Evolutionary conservation across 306 rosid species (phyloP).

Genomic region (Lagenaria siceraria): DNA sequence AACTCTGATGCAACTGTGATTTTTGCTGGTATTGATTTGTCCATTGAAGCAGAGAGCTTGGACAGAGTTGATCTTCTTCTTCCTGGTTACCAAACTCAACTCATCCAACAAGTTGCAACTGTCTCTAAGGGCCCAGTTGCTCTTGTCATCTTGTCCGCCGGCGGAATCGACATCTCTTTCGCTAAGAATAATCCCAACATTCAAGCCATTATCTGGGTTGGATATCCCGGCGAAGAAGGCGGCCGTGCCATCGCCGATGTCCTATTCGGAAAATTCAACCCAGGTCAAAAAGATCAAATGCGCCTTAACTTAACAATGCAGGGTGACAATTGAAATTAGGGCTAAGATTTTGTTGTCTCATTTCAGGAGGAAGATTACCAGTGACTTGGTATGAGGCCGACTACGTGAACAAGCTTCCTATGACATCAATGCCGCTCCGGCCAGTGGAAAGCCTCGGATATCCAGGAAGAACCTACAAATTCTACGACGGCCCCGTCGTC

Average conservation of each 20-base stretch:
- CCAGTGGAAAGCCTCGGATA: slow-evolving; percentile 17
- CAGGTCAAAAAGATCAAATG: slow-evolving; percentile 3
- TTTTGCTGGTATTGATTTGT: slow-evolving; percentile 56
- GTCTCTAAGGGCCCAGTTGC: slow-evolving; percentile 45
- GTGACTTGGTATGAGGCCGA: slow-evolving; percentile 19
- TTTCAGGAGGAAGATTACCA: slow-evolving; percentile 28
- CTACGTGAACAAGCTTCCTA: slow-evolving; percentile 14
- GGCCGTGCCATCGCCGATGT: slow-evolving; percentile 20
- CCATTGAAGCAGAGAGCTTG: slow-evolving; percentile 63
- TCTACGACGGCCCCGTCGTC: slow-evolving; percentile 20
- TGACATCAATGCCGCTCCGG: slow-evolving; percentile 23
- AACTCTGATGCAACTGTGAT: slow-evolving; percentile 41
- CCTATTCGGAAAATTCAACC: slow-evolving; percentile 16
- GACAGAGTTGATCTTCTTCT: slow-evolving; percentile 57
- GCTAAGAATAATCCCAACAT: slow-evolving; percentile 27
- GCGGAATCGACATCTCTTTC: slow-evolving; percentile 61
- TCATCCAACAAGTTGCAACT: slow-evolving; percentile 40
- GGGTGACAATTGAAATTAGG: neutral
- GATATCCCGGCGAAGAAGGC: slow-evolving; percentile 24
- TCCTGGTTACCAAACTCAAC: slow-evolving; percentile 69
- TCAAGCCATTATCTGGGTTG: slow-evolving; percentile 7
- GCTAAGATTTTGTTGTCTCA: neutral
- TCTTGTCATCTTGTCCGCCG: slow-evolving; percentile 64
- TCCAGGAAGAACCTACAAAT: slow-evolving; percentile 26
- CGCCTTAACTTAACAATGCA: neutral